Base-by-base conservation (phyloP, 257 asterid genomes). In the Leptodermis oblonga region DNA sequence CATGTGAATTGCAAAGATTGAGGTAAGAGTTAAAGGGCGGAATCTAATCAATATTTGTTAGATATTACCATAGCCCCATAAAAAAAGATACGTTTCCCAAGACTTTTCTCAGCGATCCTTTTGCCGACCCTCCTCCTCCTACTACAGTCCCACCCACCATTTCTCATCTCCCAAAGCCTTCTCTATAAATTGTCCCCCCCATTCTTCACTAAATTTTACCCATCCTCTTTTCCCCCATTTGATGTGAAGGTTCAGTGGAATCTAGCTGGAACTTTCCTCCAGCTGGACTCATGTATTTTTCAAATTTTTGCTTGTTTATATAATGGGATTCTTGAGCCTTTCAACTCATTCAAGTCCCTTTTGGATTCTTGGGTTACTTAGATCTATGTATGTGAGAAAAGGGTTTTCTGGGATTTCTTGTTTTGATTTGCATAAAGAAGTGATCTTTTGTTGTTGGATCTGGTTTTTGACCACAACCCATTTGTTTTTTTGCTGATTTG, bases 1-100 rank as follows among this genome's bases (percentile, higher is more conserved):
- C 94, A 87, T 87, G 94, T 85, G 94, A 85, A 73, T 71, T 75
- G 74, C 43, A 45, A 56, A 72, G 62, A 8, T 62, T 20, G 65
- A 60, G 43, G 65, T 28, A 31, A 18, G 22, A 63, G 77, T n/a
- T n/a, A n/a, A n/a, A n/a, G n/a, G n/a, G n/a, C n/a, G 82, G 87
- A 83, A 87, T 85, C 94, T 78, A 82, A 77, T 80, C 82, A 77
- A 17, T 31, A 77, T 80, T 83, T 73, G 3, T 14, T n/a, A n/a
- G 33, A 83, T 80, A 49, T 62, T 77, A 70, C 77, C 62, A 62
- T 34, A 49, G 63, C 77, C 59, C 23, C 59, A 4, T 4, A 51
- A 51, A 22, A 9, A 41, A 75, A 54, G 14, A 60, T 78, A 76
- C 76, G 68, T 65, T 84, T 78, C 78, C 79, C 82, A 59, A 76